These are phyloP conservation scores for Solanum arcanum DNA, from an alignment of 257 asterid genomes.

Conservation along the genomic window DNA sequence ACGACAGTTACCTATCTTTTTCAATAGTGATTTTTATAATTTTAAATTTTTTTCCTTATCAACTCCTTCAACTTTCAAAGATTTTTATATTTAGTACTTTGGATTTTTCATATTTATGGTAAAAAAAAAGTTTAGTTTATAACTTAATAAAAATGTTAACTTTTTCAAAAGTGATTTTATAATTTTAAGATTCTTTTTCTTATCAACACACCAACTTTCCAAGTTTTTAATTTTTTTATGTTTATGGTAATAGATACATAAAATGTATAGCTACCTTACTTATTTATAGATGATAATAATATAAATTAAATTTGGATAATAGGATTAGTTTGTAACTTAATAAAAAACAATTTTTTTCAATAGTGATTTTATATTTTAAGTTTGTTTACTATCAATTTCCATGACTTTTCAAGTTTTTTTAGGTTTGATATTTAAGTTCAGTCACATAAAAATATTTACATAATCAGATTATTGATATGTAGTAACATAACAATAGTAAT, in stretches of 20 bases:
- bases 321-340: not conserved
- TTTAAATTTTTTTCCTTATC: not conserved
- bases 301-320: not conserved
- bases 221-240: not conserved
- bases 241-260: not conserved
- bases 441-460: not conserved
- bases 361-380: not conserved
- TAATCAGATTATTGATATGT: not conserved
- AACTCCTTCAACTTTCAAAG: not conserved
- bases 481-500: not conserved
- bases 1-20: not conserved
- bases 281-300: not conserved
- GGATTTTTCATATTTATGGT: not conserved
- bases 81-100: not conserved
- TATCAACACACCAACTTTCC: not conserved
- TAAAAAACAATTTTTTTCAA: not conserved
- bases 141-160: not conserved
- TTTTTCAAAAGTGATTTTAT: not conserved
- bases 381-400: rapidly evolving
- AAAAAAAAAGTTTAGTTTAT: not conserved
- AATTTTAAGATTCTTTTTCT: not conserved
- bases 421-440: not conserved
- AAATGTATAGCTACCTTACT: not conserved
- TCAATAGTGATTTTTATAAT: not conserved
- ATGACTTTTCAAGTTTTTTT: rapidly evolving